phyloP scores from a whole-genome alignment of 163 green algal genomes.

The Trebouxiophyceae sp. region DNA sequence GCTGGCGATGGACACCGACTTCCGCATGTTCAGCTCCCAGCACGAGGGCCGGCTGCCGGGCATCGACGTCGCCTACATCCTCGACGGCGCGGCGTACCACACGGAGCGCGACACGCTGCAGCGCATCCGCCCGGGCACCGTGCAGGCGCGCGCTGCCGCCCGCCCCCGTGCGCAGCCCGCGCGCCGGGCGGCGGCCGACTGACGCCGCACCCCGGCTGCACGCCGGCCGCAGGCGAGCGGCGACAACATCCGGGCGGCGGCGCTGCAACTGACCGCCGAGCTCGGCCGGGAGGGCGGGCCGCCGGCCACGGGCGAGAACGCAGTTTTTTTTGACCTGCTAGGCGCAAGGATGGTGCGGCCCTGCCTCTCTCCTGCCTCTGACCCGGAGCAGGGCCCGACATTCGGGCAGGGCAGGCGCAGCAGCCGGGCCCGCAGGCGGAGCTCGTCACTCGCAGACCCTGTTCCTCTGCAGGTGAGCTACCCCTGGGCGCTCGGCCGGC shows the following conservation, averaged over 20 bases:
- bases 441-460: too few species aligned
- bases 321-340: constrained; percentile 45
- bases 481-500: too few species aligned
- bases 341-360: constrained; percentile 35
- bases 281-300: constrained; percentile 14
- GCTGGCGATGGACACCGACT: constrained; percentile 72
- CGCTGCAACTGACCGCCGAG: constrained; percentile 31
- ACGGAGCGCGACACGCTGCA: constrained; percentile 42
- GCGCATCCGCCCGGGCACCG: constrained; percentile 48
- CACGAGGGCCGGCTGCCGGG: constrained; percentile 47
- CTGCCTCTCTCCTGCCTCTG: too few species aligned
- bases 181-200: too few species aligned
- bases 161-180: not conserved
- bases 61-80: constrained; percentile 62
- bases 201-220: not conserved
- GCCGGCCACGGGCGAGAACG: not conserved
- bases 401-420: too few species aligned
- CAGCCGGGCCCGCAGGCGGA: too few species aligned
- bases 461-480: too few species aligned
- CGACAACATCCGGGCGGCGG: constrained; percentile 35
- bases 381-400: too few species aligned
- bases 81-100: constrained; percentile 64
- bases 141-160: constrained; percentile 30
- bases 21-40: constrained; percentile 44
- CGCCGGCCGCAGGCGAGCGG: constrained; percentile 39